Evolutionary conservation across 768 basidiomycete genomes (phyloP), one percentile per base, ranked within the genome.

Genomic region (Tulasnella sp.): DNA sequence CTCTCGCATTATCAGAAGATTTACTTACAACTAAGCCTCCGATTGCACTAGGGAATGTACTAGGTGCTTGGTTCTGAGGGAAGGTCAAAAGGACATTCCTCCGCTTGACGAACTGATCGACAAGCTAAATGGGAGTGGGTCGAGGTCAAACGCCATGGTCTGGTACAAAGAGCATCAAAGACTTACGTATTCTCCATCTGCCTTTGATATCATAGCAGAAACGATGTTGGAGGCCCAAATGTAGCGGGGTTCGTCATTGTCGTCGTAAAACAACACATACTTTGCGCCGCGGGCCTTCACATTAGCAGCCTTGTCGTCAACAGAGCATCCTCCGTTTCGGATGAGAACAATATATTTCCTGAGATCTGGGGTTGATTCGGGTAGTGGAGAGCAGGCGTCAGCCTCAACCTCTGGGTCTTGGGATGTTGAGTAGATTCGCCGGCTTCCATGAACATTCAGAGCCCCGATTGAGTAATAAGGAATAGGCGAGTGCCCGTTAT

Each of bases 261-360:
- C 42, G 27, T 71, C n/a, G 73, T 74, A 91, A 79, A 91, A 88
- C 36, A 91, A 82, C 0, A 86, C 84, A 34, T 85, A 83, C 52
- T 86, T 86, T 0, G 86, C 90, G 3, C 90, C 90, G 80, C 89
- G 89, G 0, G 88, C 89, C 31, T 87, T 88, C 31, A 88, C 85
- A 82, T 91, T 90, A 1, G 84, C 84, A 21, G 90, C 83, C 82
- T 92, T 92, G 52, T 86, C 83, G 40, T 10, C 38, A 27, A 86
- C 83, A 2, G 83, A 72, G 80, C 87, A 87, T 2, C 75, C 82
- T 0, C 87, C 87, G 34, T 85, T 82, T 38, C 84, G 82, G 68
- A 87, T 83, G 39, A 88, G 72, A 38, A 84, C 81, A 39, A 87
- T 81, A 38, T 84, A 83, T 40, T 80, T 82, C 10, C 80, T 76